Evolutionary conservation across 352 stramenopile species (phyloP).

Genomic region (Pythium dissotocum): DNA sequence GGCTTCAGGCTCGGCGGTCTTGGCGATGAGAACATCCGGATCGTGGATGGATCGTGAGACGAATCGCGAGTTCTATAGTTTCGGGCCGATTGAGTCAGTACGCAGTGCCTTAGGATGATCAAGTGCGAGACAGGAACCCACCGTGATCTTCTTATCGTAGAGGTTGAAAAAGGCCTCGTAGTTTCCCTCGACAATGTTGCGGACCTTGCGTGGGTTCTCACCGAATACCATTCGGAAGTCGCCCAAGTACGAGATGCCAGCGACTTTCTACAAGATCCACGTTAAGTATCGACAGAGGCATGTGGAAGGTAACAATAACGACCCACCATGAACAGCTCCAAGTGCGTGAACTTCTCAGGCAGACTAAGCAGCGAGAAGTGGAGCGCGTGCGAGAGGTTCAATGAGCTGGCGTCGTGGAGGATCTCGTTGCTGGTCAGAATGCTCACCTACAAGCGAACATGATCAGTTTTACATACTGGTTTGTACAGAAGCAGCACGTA

Average conservation of each 20-base stretch:
- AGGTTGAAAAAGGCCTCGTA: constrained; percentile 69
- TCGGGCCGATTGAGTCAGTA: background rate
- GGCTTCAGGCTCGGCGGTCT: constrained; percentile 37
- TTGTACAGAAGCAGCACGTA: background rate
- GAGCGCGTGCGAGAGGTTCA: constrained; percentile 74
- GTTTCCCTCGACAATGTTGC: constrained; percentile 90
- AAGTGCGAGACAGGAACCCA: constrained; percentile 21
- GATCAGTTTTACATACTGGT: background rate
- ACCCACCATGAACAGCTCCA: constrained; percentile 81
- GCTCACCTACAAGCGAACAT: constrained; percentile 42
- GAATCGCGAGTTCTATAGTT: constrained; percentile 60
- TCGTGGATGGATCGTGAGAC: constrained; percentile 52
- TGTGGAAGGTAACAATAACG: no score
- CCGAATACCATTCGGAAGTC: constrained; percentile 91
- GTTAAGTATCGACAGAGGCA: no score
- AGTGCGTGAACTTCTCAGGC: constrained; percentile 78
- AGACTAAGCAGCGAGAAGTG: constrained; percentile 75
- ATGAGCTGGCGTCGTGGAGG: constrained; percentile 50
- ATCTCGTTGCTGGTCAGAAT: constrained; percentile 49
- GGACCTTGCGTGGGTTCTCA: constrained; percentile 90
- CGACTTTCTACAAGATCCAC: constrained; percentile 62
- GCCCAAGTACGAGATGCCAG: constrained; percentile 87
- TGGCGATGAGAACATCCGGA: constrained; percentile 47
- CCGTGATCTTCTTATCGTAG: constrained; percentile 76
- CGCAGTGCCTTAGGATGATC: background rate